These are phyloP conservation scores for Fomes fomentarius DNA, from an alignment of 1,284 basidiomycete genomes.

Conservation along the genomic window DNA sequence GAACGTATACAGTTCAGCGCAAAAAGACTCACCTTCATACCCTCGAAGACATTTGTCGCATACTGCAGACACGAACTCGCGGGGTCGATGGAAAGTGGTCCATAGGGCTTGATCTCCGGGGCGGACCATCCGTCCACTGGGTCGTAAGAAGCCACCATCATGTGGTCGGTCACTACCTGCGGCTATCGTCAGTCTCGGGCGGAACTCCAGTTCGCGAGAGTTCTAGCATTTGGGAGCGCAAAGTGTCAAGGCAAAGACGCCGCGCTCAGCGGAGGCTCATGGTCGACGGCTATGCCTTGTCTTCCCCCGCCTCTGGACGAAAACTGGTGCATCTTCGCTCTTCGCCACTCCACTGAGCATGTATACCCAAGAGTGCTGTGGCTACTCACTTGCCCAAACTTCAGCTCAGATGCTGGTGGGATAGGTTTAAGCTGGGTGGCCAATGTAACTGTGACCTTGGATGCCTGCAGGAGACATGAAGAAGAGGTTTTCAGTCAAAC, in stretches of 20 bases:
- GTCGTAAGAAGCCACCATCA: conserved; percentile 72
- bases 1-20: neutral
- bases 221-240: no score
- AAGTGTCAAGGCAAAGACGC: no score
- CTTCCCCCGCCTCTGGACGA: no score
- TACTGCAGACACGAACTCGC: conserved; percentile 78
- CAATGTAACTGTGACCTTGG: conserved; percentile 44
- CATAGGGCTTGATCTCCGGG: conserved; percentile 80
- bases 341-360: no score
- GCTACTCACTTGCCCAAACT: conserved; percentile 48
- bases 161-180: conserved; percentile 70
- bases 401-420: conserved; percentile 42
- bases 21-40: conserved; percentile 85
- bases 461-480: conserved; percentile 38
- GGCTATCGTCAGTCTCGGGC: conserved; percentile 37
- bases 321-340: no score
- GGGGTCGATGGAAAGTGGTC: conserved; percentile 74
- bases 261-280: no score
- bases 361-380: no score
- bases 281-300: no score
- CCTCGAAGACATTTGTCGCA: conserved; percentile 81
- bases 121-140: conserved; percentile 74
- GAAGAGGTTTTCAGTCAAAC: neutral
- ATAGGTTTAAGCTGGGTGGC: conserved; percentile 41
- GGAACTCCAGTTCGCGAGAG: conserved; percentile 6